phyloP scores from a whole-genome alignment of 176 grass and related monocot genomes.

The Olyra latifolia region DNA sequence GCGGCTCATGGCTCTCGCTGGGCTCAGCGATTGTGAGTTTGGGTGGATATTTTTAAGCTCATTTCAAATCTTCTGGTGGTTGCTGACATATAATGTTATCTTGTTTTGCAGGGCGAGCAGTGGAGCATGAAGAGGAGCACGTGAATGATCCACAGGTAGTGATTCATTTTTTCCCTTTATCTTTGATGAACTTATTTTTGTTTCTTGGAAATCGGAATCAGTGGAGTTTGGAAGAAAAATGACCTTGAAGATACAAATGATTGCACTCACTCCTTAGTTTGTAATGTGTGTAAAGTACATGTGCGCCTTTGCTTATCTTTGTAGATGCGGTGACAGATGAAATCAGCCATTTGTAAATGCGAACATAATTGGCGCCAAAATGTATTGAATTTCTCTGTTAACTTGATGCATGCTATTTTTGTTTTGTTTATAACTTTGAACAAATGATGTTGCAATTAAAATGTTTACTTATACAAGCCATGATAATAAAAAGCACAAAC shows the following conservation, averaged over 20 bases:
- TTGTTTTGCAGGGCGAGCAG: slow-evolving; percentile 63
- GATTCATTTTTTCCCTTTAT: neutral
- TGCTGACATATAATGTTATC: slow-evolving; percentile 20
- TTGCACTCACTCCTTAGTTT: neutral
- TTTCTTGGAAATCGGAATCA: neutral
- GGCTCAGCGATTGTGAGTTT: slow-evolving; percentile 79
- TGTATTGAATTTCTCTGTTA: neutral
- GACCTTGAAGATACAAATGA: neutral
- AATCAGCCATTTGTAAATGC: neutral
- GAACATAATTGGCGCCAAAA: neutral
- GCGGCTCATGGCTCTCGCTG: slow-evolving; percentile 79
- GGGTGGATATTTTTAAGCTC: neutral
- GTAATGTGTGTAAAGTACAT: neutral
- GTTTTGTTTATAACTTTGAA: slow-evolving; percentile 16
- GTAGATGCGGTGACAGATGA: neutral
- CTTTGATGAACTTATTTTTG: neutral
- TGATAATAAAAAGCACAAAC: neutral
- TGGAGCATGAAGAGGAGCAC: slow-evolving; percentile 73
- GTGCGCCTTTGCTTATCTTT: neutral
- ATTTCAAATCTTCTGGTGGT: neutral
- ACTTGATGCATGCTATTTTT: neutral
- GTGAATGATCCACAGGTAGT: slow-evolving; percentile 62
- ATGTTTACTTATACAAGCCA: neutral
- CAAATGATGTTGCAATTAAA: slow-evolving; percentile 6
- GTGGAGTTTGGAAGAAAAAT: slow-evolving; percentile 15